Evolutionary conservation across 305 asterid species (phyloP), one percentile per base, ranked within the genome.

Genomic region (Fraxinus dipetala): DNA sequence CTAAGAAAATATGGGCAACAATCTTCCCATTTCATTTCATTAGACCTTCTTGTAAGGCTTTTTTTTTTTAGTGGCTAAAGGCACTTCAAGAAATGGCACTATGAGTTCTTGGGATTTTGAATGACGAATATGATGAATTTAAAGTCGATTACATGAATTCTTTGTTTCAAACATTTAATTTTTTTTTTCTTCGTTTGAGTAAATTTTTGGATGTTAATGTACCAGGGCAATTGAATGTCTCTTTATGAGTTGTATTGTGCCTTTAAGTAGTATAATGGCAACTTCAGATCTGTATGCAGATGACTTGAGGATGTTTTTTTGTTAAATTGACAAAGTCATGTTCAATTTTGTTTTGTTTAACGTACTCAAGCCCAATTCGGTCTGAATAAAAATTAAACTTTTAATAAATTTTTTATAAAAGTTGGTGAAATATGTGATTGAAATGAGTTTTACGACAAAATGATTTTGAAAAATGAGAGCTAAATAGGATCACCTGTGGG

Each of bases 151-250:
- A 43, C 76, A 4, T 1, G 10, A 54, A 54, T 54, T 54, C 24
- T n/a, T n/a, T 54, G 24, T n/a, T n/a, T 5, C 26, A 1, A 54
- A 6, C 26, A n/a, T 54, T 8, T 36, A 6, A n/a, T 0, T 54
- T 6, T 14, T 48, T 10, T 54, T n/a, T 76, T 76, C 24, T 86
- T 84, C 83, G 74, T 72, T 85, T 81, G 63, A 79, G 83, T 76
- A 79, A 87, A 54, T 74, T 81, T 43, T 79, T 85, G 90, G 83
- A 76, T 78, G 72, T 80, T 18, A 74, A 26, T 75, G 76, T 80
- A 28, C 67, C 65, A 26, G 81, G 59, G 20, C 59, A 84, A 75
- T 78, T 75, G 65, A 69, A 18, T 9, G 28, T 83, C 78, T 75
- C 56, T 67, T 78, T 78, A 78, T 72, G 80, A 70, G 61, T 75